Evolutionary conservation across 2,329 filamentous ascomycete species (phyloP), one percentile per base, ranked within the genome.

Genomic region (Aspergillus terreus): DNA sequence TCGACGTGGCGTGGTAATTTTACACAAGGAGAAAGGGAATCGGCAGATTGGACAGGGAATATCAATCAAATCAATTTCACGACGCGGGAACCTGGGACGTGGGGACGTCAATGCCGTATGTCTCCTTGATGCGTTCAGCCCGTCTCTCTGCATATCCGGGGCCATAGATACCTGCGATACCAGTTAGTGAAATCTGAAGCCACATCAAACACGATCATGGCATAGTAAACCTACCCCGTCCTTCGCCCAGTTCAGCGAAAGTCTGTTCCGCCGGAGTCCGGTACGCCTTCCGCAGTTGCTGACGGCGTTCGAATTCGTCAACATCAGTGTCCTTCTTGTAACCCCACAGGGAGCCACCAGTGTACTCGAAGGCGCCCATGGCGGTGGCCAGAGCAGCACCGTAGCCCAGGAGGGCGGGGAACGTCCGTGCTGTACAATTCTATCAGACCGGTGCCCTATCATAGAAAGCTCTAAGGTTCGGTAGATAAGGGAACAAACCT

Each of bases 141-240:
- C 92, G 85, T 71, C 92, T 81, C 78, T 95, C 89, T 62, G 89
- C 87, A 68, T 94, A 96, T 47, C 90, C 90, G 14, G 88, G 85
- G 38, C 82, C 87, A 61, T 86, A 81, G 63, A 96, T 90, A 50
- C 88, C 91, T 96, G 61, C 6, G 27, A 25, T 49, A 27, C 14
- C 12, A 11, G 32, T 30, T 3, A 30, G 27, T 30, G 7, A 30
- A 30, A 42, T 35, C 35, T 67, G 54, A 65, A 45, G n/a, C 14
- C 30, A 47, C 30, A 19, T n/a, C 23, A 23, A 19, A 21, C 14
- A 17, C 12, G 10, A 17, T 41, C 6, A 43, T 10, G 33, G 25
- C 14, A n/a, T 4, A 17, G 32, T 30, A 47, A 47, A 73, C 78
- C 65, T 81, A 92, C 90, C 90, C 82, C 91, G 83, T 60, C 90